Base-by-base conservation (phyloP, 2,329 filamentous ascomycete genomes). In the Pseudogymnoascus sp. region DNA sequence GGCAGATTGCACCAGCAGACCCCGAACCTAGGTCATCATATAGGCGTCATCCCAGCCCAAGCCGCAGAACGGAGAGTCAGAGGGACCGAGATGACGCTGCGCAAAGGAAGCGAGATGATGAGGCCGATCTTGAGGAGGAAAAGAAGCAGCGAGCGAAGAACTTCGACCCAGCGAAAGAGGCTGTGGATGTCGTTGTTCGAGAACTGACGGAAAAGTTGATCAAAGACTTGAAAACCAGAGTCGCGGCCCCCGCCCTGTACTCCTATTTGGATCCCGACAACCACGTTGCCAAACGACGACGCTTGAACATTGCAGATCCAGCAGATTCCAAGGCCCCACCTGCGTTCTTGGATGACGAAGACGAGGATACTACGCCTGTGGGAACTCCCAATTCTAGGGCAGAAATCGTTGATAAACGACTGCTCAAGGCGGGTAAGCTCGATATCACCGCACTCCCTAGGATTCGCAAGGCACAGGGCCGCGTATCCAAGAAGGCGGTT, bases 151-250 rank as follows among this genome's bases (percentile, higher is more conserved):
- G 93, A 59, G 92, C 92, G 16, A 87, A 88, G 69, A 88, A 95
- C 71, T 84, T 97, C 65, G 93, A 99, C 73, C 93, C 94, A n/a
- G 90, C 93, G 4, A 77, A 80, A 57, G 93, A 95, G 70, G 93
- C 94, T 34, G 79, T 91, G 38, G 86, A 92, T 64, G 82, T 89
- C 47, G 82, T 97, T 60, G 83, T 88, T 59, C 83, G 85, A 60
- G 92, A 97, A 72, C 78, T 99, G 70, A 86, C 84, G 62, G 89
- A 95, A 70, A 94, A 95, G 72, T 78, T 99, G 35, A 85, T 97
- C 64, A 85, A 89, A 65, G 91, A 97, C 71, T 89, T 97, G 69
- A 91, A 92, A 67, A 89, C 88, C 47, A 89, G 93, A 68, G 86
- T 97, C 57, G 92, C 90, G 7, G 89, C 87, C 6, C 91, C 91